Evolutionary conservation across 352 stramenopile genomes (phyloP), one percentile per base, ranked within the genome.

Genomic region (Globisporangium heterothallicum): DNA sequence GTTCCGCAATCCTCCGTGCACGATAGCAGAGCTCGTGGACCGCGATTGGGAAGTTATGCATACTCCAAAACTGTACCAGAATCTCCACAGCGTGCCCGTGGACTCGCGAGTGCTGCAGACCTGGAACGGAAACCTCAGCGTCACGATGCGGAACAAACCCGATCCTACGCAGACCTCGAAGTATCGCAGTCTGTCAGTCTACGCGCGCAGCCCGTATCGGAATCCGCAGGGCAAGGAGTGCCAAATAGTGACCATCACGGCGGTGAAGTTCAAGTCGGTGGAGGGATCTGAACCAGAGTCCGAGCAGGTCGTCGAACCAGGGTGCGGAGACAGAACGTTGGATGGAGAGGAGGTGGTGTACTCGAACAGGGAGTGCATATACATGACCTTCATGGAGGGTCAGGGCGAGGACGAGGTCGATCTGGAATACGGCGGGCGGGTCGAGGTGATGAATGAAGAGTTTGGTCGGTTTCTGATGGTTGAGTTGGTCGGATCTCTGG

Each of bases 391-490:
- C 8, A 43, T 53, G 29, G 21, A 19, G 1, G 29, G 42, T 22
- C 9, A 7, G 12, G 4, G 29, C 12, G 32, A 30, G 19, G 13
- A 25, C 34, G 47, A 53, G 21, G 18, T 53, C 32, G 25, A 32
- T 22, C 32, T 53, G 13, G 34, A 35, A 22, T 53, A 44, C 34
- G 47, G 47, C 9, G 47, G 47, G 16, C 42, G 42, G 21, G 32
- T 36, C 9, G 10, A 35, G 47, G 42, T 44, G 30, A 27, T 53
- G 32, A 53, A 35, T 24, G 47, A 53, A 19, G 47, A 22, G 21
- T 34, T 44, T 30, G 47, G 32, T 4, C 47, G 47, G 22, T 53
- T 53, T 22, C 47, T 53, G 3, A 53, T 53, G 47, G 47, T 53
- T 10, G 47, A 53, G 16, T 24, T 53, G 14, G 32, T 30, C 22